A percentile compares a stretch with the other conserved stretches of the same genome.
Evolutionary conservation across 2,329 filamentous ascomycete species (phyloP).

Genomic region (Trematosphaeria pertusa): DNA sequence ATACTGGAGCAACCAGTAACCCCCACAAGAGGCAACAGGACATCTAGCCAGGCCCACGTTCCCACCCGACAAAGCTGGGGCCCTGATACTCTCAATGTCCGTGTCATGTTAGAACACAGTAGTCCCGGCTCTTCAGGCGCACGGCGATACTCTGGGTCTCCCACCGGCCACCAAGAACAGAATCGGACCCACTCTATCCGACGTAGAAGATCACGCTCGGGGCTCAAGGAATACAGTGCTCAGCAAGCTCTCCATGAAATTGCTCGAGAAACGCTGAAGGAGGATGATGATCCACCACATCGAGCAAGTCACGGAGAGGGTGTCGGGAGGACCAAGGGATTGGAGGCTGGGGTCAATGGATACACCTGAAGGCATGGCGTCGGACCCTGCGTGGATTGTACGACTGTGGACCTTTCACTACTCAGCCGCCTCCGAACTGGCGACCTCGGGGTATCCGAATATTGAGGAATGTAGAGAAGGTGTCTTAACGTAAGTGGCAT

Average conservation of each 20-base stretch:
- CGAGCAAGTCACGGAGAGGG: conserved; percentile 1
- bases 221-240: conserved; percentile 32
- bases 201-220: conserved; percentile 31
- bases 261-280: conserved; percentile 21
- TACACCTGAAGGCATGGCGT: background rate
- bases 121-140: conserved; percentile 19
- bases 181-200: conserved; percentile 29
- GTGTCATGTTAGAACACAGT: conserved; percentile 35
- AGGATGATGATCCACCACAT: conserved; percentile 1
- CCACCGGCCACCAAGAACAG: conserved; percentile 19
- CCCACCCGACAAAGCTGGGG: conserved; percentile 27
- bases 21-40: conserved; percentile 10
- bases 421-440: too few species aligned
- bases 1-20: conserved; percentile 10
- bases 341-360: conserved; percentile 2
- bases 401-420: too few species aligned
- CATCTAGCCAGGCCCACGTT: conserved; percentile 6
- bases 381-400: background rate
- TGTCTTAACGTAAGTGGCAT: too few species aligned
- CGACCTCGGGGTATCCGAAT: too few species aligned
- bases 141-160: conserved; percentile 30
- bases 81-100: conserved; percentile 36
- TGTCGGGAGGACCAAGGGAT: background rate
- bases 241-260: conserved; percentile 32
- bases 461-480: too few species aligned